A percentile compares a stretch with the other conserved stretches of the same genome.
phyloP scores from a whole-genome alignment of 148 eudicot genomes.

The Rhododendron henanense region DNA sequence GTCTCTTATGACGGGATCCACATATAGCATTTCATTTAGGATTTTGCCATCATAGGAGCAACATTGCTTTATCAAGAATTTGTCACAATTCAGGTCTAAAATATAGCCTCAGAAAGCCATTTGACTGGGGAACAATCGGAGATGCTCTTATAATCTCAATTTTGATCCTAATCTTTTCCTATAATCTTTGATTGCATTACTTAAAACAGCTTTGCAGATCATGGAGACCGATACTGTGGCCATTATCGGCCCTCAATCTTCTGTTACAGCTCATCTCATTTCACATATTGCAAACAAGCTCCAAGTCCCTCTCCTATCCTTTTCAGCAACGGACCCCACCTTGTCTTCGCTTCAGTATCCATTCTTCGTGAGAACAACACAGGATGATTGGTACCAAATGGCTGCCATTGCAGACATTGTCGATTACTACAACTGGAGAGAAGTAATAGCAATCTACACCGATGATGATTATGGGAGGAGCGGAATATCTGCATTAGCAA shows the following conservation, averaged over 20 bases:
- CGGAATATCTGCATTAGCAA: conserved; percentile 45
- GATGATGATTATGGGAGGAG: conserved; percentile 72
- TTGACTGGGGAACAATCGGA: background rate
- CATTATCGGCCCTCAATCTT: conserved; percentile 66
- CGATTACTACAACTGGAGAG: conserved; percentile 48
- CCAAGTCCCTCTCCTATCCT: conserved; percentile 60
- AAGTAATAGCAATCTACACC: conserved; percentile 45
- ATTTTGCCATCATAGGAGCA: background rate
- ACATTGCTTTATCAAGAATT: background rate
- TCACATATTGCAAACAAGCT: conserved; percentile 46
- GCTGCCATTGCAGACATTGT: conserved; percentile 59
- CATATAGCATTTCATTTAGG: background rate
- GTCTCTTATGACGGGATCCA: background rate
- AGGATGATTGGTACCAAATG: conserved; percentile 57
- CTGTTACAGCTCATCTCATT: conserved; percentile 53
- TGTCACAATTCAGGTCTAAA: background rate
- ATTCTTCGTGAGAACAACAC: conserved; percentile 43
- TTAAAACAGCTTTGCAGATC: conserved; percentile 55
- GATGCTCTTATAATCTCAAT: background rate
- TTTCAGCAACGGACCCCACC: conserved; percentile 59
- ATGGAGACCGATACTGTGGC: conserved; percentile 62
- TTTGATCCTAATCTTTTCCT: background rate
- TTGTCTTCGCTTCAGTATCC: conserved; percentile 57
- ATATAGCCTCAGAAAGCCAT: background rate
- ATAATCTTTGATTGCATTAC: conserved; percentile 22